Base-by-base conservation (phyloP, 129 eudicot species). In the Kitagawia praeruptora region DNA sequence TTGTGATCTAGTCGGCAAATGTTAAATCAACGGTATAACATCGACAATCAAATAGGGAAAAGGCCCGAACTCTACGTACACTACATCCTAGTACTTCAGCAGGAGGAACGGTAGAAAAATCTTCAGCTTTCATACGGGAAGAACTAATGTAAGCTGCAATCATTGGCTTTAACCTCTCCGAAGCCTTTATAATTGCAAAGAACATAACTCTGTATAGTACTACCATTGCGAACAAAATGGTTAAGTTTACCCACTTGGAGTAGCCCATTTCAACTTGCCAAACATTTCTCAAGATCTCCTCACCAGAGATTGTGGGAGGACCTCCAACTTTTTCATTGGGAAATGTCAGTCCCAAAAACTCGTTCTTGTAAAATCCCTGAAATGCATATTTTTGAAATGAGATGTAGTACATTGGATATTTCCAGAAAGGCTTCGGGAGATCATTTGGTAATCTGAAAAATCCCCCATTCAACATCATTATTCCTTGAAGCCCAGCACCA, bases 291-390 rank as follows among this genome's bases (percentile, higher is more conserved):
- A 89, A 76, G 16, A 89, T 82, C 75, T 87, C 79, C 13, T 82
- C 84, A 27, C 91, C 94, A 41, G 54, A 81, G 9, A 89, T 82
- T 6, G 47, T 64, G 1, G 78, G 16, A 6, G 74, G 37, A 31
- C 82, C 88, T 48, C 89, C 85, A 1, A 51, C 66, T 51, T 75
- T 42, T 6, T 79, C 81, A 70, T 83, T 74, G 1, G 85, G 83
- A 27, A 87, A 85, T 7, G 39, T 25, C 61, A 87, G 27, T 63
- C 94, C 94, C 64, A 74, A 49, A 70, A 83, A 89, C 88, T 89
- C 94, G 21, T 89, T 89, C 83, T 89, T 89, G 80, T 77, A 89
- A 74, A 87, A 85, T 18, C 91, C 94, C 76, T 89, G 85, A 56
- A 66, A 46, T 27, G 91, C 91, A 51, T 87, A 87, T 84, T 87